These are phyloP conservation scores for Candida corydali DNA, from an alignment of 805 yeast genomes.

Conservation along the genomic window DNA sequence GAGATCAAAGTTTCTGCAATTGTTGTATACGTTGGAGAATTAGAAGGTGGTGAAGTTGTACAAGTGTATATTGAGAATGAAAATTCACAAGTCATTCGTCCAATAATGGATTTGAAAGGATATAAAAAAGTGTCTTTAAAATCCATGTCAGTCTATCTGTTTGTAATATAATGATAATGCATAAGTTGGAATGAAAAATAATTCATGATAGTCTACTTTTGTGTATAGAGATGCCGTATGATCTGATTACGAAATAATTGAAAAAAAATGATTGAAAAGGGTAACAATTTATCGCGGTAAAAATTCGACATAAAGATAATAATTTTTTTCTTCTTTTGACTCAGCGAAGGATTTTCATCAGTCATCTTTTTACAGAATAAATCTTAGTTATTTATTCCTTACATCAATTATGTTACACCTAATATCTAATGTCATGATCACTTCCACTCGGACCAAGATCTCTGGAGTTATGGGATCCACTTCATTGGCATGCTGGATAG, in stretches of 20 bases:
- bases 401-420: slow-evolving; percentile 2
- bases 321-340: not conserved
- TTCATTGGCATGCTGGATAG: slow-evolving; percentile 76
- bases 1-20: too few relatives aligned
- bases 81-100: too few relatives aligned
- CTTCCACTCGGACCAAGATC: slow-evolving; percentile 16
- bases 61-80: too few relatives aligned
- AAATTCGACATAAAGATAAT: not conserved
- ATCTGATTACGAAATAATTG: too few relatives aligned
- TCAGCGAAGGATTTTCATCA: not conserved
- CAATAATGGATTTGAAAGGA: too few relatives aligned
- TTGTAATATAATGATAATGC: too few relatives aligned
- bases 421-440: not conserved
- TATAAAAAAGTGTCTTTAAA: too few relatives aligned
- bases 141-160: too few relatives aligned
- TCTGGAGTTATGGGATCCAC: slow-evolving; percentile 70
- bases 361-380: not conserved
- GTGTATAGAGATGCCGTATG: not conserved
- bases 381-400: not conserved
- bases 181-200: too few relatives aligned
- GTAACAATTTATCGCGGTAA: slow-evolving; percentile 3
- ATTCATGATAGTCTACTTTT: too few relatives aligned
- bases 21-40: too few relatives aligned
- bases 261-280: not conserved
- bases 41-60: too few relatives aligned